A percentile compares a stretch with the other conserved stretches of the same genome.
Conservation (phyloP, 441 rosid genomes). For the Bruguiera hainesii region DNA sequence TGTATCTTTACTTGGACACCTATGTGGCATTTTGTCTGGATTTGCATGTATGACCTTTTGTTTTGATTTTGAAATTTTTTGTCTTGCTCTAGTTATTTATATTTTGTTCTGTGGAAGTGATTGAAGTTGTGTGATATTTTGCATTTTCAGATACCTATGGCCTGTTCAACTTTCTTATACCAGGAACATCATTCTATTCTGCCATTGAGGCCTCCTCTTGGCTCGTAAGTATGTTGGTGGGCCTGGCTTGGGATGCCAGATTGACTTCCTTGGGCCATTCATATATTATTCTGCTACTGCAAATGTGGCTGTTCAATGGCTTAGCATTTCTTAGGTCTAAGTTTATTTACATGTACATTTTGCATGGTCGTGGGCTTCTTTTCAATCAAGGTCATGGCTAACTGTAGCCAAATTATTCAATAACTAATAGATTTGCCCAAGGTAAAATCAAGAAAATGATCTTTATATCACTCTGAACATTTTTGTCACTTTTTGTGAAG, state of each 20-base stretch:
- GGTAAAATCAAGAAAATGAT: neutral
- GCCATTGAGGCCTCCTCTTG: conserved; percentile 70
- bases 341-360: neutral
- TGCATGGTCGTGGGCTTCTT: neutral
- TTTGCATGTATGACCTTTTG: conserved; percentile 64
- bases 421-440: neutral
- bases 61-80: conserved; percentile 7
- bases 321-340: neutral
- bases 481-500: neutral
- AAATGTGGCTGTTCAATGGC: neutral
- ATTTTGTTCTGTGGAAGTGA: conserved; percentile 1
- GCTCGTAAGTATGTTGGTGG: conserved; percentile 58
- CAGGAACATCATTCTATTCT: conserved; percentile 78
- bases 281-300: conserved; percentile 14
- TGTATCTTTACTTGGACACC: conserved; percentile 92
- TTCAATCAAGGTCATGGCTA: conserved; percentile 5
- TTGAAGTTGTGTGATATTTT: neutral
- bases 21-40: conserved; percentile 93
- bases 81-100: conserved; percentile 13
- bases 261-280: conserved; percentile 6
- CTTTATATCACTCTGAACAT: neutral
- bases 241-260: conserved; percentile 6
- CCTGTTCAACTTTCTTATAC: conserved; percentile 70
- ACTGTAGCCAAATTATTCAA: neutral
- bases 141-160: conserved; percentile 69